Evolutionary conservation across 2,329 filamentous ascomycete genomes (phyloP), one percentile per base, ranked within the genome.

Genomic region (Chrysoporthe cubensis): DNA sequence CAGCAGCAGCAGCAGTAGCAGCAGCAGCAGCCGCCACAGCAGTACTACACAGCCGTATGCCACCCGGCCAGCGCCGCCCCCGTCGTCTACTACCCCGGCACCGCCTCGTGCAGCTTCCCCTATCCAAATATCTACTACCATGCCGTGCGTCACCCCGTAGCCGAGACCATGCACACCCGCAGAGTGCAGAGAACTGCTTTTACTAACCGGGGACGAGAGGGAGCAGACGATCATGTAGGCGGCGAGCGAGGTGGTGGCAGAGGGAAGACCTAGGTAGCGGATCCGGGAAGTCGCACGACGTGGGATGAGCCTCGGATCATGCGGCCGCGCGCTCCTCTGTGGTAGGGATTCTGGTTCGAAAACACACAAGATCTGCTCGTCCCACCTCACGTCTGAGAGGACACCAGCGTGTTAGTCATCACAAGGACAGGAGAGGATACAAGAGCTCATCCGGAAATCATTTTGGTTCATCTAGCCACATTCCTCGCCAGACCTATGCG

Each of bases 121-220:
- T 43, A 58, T 11, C 66, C 63, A 16, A 37, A 58, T 5, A 11
- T 68, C 4, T 68, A 64, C 62, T 65, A 66, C 34, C 66, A 48
- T 26, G 66, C 63, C 16, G 66, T 61, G 40, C 32, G 34, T n/a
- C 34, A 4, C 14, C 26, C 34, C 7, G 16, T 21, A n/a, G 32
- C 26, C 11, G 52, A 56, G 11, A 16, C 32, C 14, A 8, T 18
- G 11, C 3, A 5, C 6, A 56, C 11, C 26, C 26, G 18, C 52
- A 18, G 18, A 34, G 9, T 1, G 18, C 16, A 6, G n/a, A 26
- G n/a, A 21, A 21, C 14, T 6, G n/a, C 2, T 8, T 21, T 8
- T 48, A 54, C 26, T 54, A 21, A 54, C 50, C 50, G 8, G 26
- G 4, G 1, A 5, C 50, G 21, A 13, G 26, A 54, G 26, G 26